Conservation (phyloP, 1,284 basidiomycete genomes). For the Thelephora terrestris region DNA sequence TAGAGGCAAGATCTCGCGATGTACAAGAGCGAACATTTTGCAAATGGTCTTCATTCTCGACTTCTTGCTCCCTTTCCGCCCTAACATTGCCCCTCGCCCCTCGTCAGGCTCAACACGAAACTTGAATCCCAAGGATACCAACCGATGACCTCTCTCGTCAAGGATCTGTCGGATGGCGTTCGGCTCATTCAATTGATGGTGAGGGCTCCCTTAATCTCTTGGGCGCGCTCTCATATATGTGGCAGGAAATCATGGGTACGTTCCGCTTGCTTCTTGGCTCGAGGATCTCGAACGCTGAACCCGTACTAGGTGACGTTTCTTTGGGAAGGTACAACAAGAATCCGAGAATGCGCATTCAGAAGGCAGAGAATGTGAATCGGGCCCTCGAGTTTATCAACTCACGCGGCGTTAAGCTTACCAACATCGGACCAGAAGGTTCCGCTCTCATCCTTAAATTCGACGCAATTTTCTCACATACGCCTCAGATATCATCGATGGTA, state of each 20-base stretch:
- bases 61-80: not conserved
- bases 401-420: conserved; percentile 92
- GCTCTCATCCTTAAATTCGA: not conserved
- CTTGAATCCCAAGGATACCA: conserved; percentile 79
- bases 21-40: conserved; percentile 76
- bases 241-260: conserved; percentile 87
- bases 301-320: conserved; percentile 65
- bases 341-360: conserved; percentile 90
- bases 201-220: conserved; percentile 15
- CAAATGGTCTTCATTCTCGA: conserved; percentile 53
- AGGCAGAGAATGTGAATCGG: conserved; percentile 96
- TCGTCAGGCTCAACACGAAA: conserved; percentile 86
- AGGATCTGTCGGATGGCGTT: conserved; percentile 92
- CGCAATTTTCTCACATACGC: not conserved
- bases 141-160: conserved; percentile 85
- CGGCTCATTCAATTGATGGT: conserved; percentile 90
- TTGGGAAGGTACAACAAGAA: conserved; percentile 87
- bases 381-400: conserved; percentile 93
- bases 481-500: conserved; percentile 94
- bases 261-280: not conserved
- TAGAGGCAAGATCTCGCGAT: conserved; percentile 54
- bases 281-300: not conserved
- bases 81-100: conserved; percentile 4
- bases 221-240: conserved; percentile 1
- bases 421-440: conserved; percentile 89